Conservation (phyloP, 78 protist genomes). For the Dictyostelium citrinum region DNA sequence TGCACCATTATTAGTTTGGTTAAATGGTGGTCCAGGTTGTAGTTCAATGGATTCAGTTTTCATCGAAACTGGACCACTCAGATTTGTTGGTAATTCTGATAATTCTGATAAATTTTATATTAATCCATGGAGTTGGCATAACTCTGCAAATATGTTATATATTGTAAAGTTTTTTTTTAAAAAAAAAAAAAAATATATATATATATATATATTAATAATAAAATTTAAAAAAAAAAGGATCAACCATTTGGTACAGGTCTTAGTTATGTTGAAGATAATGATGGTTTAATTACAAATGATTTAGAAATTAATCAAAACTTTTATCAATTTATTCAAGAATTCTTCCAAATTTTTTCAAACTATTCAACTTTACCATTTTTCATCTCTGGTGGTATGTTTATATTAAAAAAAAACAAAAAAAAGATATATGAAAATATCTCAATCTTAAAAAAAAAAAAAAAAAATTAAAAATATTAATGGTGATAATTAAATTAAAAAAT, state of each 20-base stretch:
- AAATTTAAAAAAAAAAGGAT: not conserved
- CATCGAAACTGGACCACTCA: conserved; percentile 50
- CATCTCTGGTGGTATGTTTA: conserved; percentile 13
- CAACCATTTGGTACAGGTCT: conserved; percentile 67
- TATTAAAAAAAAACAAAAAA: not conserved
- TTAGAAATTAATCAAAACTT: conserved; percentile 29
- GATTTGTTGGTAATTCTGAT: not conserved
- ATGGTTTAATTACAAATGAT: conserved; percentile 13
- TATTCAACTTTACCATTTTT: not conserved
- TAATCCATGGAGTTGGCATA: conserved; percentile 63
- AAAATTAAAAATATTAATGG: not conserved
- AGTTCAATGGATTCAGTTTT: not conserved
- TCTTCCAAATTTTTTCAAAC: not conserved
- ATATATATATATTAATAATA: too few relatives aligned
- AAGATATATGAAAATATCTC: too few relatives aligned
- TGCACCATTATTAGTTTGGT: conserved; percentile 58
- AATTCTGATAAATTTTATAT: not conserved
- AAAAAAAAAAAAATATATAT: too few relatives aligned
- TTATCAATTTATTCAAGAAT: conserved; percentile 40
- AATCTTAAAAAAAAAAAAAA: not conserved
- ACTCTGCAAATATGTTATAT: conserved; percentile 35
- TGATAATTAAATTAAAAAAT: not conserved
- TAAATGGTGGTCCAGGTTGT: conserved; percentile 9
- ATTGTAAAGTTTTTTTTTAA: conserved; percentile 8
- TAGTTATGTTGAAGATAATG: not conserved